Conservation (phyloP, 2,329 filamentous ascomycete species). For the Sporothrix inflata region DNA sequence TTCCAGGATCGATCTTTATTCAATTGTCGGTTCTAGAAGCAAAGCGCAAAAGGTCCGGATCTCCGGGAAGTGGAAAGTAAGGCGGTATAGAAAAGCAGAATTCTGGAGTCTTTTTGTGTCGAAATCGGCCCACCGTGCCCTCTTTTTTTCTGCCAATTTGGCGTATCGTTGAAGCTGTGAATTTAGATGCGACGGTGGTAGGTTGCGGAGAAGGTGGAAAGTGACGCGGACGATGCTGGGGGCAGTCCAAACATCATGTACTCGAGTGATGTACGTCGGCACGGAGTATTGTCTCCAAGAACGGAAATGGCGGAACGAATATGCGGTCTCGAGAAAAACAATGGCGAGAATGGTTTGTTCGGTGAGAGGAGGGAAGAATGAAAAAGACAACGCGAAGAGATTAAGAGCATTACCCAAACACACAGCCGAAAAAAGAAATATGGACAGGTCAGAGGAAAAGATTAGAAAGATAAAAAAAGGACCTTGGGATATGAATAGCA, state of each 20-base stretch:
- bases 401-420: constrained; percentile 4
- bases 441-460: neutral
- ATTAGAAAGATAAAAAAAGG: neutral
- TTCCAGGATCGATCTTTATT: neutral
- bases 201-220: neutral
- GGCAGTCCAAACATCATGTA: constrained; percentile 12
- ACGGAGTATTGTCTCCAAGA: neutral
- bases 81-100: neutral
- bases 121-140: constrained; percentile 9
- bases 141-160: neutral
- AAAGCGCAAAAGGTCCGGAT: neutral
- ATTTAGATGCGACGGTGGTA: neutral
- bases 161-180: neutral
- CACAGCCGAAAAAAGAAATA: neutral
- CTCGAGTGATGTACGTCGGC: neutral
- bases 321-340: neutral
- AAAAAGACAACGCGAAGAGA: constrained; percentile 14
- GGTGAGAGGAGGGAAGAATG: constrained; percentile 8
- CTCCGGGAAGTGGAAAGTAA: neutral
- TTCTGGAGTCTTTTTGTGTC: neutral
- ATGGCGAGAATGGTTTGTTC: neutral
- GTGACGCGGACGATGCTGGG: constrained; percentile 11
- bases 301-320: neutral
- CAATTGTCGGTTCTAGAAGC: neutral
- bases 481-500: neutral